These are phyloP conservation scores for Tilletia horrida DNA, from an alignment of 1,284 basidiomycete species.

Conservation along the genomic window DNA sequence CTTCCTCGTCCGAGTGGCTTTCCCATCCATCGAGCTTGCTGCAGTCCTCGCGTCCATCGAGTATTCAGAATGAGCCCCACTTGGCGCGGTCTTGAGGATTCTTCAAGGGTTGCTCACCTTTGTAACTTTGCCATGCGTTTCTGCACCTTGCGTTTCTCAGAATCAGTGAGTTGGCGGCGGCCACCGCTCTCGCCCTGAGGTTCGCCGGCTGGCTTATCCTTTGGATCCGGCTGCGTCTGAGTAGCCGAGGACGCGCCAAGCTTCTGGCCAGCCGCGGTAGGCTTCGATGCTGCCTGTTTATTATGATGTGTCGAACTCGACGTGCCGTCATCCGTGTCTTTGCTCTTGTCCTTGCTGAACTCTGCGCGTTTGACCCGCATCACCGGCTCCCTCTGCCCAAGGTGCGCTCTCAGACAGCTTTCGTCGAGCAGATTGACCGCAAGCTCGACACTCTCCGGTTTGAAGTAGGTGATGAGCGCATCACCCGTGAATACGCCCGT, in stretches of 20 bases:
- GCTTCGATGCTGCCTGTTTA: not conserved
- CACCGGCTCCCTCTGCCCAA: constrained; percentile 62
- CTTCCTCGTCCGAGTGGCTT: constrained; percentile 38
- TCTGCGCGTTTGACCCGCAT: constrained; percentile 84
- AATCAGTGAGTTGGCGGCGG: constrained; percentile 29
- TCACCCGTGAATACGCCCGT: constrained; percentile 91
- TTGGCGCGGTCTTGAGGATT: too few species aligned
- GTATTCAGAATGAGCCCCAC: not conserved
- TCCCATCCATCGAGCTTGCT: constrained; percentile 51
- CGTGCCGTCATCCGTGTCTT: not conserved
- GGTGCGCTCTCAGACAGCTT: constrained; percentile 81
- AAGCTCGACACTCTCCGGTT: constrained; percentile 85
- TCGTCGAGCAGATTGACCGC: constrained; percentile 86
- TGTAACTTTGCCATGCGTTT: constrained; percentile 39
- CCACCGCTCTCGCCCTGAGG: constrained; percentile 7
- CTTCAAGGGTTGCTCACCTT: too few species aligned
- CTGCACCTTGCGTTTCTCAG: constrained; percentile 35
- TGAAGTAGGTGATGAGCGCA: constrained; percentile 93
- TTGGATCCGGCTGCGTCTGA: not conserved
- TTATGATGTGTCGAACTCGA: not conserved
- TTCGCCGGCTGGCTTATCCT: not conserved
- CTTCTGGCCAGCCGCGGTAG: not conserved
- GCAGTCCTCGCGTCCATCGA: not conserved
- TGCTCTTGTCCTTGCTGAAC: constrained; percentile 58
- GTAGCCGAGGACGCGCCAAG: too few species aligned